Conservation (phyloP, 192 early-diverging fungal genomes). For the Allomyces macrogynus region DNA sequence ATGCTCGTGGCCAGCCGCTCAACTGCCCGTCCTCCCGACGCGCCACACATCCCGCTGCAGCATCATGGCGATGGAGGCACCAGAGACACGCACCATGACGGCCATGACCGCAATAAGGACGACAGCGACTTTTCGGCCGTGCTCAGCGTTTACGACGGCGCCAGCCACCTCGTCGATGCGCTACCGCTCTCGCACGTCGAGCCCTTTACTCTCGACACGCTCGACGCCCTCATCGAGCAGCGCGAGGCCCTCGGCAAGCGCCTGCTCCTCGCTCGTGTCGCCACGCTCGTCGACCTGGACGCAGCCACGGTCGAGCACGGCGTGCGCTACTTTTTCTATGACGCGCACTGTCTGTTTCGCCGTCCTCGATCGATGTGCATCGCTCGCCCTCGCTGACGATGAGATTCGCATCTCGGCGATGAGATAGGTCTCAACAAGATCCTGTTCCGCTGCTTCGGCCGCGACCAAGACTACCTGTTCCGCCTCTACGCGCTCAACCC, state of each 20-base stretch:
- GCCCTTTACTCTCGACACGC: conserved; percentile 7
- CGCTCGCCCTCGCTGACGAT: no score
- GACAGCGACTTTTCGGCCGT: no score
- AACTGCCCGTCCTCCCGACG: no score
- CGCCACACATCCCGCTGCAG: no score
- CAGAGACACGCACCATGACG: no score
- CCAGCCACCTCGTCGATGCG: no score
- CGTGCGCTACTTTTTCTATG: conserved; percentile 8
- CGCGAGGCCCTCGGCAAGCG: conserved; percentile 4
- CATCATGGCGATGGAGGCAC: no score
- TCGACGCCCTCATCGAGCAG: conserved; percentile 5
- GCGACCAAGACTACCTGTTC: conserved; percentile 5
- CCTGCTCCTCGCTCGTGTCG: conserved; percentile 7
- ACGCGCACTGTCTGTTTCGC: neutral
- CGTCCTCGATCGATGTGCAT: no score
- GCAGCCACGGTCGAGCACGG: conserved; percentile 1
- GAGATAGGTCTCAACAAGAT: conserved; percentile 9
- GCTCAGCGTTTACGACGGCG: no score
- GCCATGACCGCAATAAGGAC: no score
- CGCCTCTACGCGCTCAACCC: conserved; percentile 10
- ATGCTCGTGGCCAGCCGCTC: no score
- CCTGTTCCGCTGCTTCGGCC: conserved; percentile 6
- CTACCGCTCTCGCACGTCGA: neutral
- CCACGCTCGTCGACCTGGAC: conserved; percentile 1
- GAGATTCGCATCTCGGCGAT: neutral